These are phyloP conservation scores for Myriosclerotinia scirpicola DNA, from an alignment of 2,329 filamentous ascomycete genomes.

Conservation along the genomic window DNA sequence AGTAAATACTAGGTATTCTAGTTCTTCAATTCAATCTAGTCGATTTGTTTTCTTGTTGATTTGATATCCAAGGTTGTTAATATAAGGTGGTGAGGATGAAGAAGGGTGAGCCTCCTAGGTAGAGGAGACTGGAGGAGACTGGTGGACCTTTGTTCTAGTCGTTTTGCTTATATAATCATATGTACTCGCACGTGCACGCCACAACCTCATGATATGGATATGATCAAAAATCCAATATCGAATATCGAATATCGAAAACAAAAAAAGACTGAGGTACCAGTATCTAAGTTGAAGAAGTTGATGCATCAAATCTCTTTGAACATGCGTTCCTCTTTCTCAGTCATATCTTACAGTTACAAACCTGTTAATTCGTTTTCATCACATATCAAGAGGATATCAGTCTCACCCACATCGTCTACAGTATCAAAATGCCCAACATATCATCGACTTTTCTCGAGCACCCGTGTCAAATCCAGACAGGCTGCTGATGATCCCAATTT, in stretches of 20 bases:
- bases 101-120: no score
- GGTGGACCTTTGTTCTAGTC: no score
- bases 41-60: not conserved
- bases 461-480: conserved; percentile 30
- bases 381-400: conserved; percentile 10
- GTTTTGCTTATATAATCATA: not conserved
- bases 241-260: not conserved
- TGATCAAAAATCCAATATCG: not conserved
- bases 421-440: conserved; percentile 32
- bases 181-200: not conserved
- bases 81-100: no score
- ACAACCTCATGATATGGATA: not conserved
- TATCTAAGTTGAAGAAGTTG: not conserved
- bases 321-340: conserved; percentile 14
- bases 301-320: conserved; percentile 2
- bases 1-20: not conserved
- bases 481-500: conserved; percentile 74
- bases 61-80: not conserved
- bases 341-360: conserved; percentile 2
- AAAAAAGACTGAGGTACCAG: not conserved
- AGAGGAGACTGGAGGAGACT: no score
- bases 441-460: conserved; percentile 34
- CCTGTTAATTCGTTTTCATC: not conserved
- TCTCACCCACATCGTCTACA: not conserved
- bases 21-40: not conserved